These are phyloP conservation scores for Trifolium repens DNA, from an alignment of 306 rosid species.

Conservation along the genomic window DNA sequence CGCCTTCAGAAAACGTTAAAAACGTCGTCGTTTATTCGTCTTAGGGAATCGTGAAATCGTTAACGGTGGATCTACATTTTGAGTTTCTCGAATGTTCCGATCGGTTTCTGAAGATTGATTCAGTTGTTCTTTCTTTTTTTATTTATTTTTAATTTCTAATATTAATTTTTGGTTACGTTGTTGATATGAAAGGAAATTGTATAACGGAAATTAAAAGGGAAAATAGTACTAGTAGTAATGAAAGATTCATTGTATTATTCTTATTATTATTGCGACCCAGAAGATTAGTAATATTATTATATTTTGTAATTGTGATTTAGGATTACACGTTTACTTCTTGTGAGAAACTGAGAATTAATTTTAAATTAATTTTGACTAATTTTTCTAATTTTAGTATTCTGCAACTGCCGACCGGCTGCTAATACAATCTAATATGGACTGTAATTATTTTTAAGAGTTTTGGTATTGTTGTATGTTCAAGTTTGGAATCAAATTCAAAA, in stretches of 20 bases:
- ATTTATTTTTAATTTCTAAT: not conserved
- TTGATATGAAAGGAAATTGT: constrained; percentile 43
- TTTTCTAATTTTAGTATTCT: constrained; percentile 4
- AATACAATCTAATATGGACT: not conserved
- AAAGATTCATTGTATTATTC: constrained; percentile 36
- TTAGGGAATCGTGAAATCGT: not conserved
- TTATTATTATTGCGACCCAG: not conserved
- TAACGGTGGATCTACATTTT: constrained; percentile 34
- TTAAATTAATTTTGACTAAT: not conserved
- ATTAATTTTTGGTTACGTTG: constrained; percentile 30
- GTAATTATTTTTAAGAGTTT: too few species aligned
- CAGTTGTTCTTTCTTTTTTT: not conserved
- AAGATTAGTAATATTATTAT: not conserved
- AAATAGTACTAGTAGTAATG: not conserved
- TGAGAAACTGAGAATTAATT: not conserved
- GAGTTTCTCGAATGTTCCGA: constrained; percentile 21
- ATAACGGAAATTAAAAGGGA: not conserved
- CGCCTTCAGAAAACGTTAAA: constrained; percentile 41
- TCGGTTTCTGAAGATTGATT: constrained; percentile 16
- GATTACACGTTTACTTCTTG: constrained; percentile 4
- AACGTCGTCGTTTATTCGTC: constrained; percentile 47
- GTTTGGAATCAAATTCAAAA: too few species aligned
- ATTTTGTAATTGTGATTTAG: not conserved
- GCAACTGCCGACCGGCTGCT: constrained; percentile 4
- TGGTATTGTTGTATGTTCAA: too few species aligned